phyloP scores from a whole-genome alignment of 176 grass and related monocot genomes.

The Aegilops tauschii region DNA sequence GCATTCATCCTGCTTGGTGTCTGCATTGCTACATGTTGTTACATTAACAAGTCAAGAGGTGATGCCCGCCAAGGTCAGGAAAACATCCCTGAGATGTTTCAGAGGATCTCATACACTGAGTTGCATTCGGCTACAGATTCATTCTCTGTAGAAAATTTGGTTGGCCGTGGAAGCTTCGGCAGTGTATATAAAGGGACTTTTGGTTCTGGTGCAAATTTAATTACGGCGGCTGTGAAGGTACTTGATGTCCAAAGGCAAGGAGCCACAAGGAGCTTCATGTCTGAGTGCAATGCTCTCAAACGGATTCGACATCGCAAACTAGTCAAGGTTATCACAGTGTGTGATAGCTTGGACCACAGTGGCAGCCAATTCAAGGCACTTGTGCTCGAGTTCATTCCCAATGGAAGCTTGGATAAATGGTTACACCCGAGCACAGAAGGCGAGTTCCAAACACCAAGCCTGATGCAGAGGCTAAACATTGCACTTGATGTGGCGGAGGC shows the following conservation, averaged over 20 bases:
- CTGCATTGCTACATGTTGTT: background rate
- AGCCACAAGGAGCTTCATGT: background rate
- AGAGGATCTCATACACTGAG: background rate
- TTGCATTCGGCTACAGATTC: background rate
- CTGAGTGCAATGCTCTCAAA: no score
- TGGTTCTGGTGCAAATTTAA: background rate
- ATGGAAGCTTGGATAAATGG: no score
- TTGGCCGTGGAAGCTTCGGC: slow-evolving; percentile 1
- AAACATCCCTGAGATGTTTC: background rate
- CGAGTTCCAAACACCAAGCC: no score
- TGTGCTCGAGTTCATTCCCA: no score
- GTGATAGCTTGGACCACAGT: no score
- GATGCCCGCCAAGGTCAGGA: background rate
- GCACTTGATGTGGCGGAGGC: no score
- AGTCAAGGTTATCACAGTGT: no score
- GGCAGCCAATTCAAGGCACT: no score
- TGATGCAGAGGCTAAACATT: no score
- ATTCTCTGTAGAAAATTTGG: background rate
- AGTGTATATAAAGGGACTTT: background rate
- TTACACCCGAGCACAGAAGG: no score
- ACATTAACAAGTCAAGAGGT: background rate
- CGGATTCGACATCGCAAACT: no score
- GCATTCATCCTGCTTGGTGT: background rate
- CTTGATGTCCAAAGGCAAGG: background rate
- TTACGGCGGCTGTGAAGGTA: background rate